These are phyloP conservation scores for Radiomyces spectabilis DNA, from an alignment of 192 early-diverging fungal species.

Conservation along the genomic window DNA sequence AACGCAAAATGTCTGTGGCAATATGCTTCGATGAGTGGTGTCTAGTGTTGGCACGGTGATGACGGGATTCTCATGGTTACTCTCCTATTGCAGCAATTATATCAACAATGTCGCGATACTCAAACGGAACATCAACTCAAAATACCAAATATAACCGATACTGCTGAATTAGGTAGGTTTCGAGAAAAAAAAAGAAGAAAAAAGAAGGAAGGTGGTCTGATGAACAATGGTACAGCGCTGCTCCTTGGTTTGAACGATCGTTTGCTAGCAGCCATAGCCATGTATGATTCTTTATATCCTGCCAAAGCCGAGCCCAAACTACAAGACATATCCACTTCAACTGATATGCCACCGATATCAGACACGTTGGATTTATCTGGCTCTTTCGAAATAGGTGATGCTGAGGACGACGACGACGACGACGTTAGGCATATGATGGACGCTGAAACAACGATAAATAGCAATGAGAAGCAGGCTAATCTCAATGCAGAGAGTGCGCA, in stretches of 20 bases:
- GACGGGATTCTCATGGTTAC: neutral
- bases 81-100: neutral
- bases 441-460: too few relatives aligned
- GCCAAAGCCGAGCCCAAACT: neutral
- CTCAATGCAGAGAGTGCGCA: neutral
- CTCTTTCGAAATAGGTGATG: slow-evolving; percentile 23
- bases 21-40: neutral
- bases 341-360: too few relatives aligned
- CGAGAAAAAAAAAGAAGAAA: slow-evolving; percentile 3
- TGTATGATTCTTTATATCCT: neutral
- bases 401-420: slow-evolving; percentile 25
- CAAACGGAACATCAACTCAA: neutral
- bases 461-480: too few relatives aligned
- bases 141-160: neutral
- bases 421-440: too few relatives aligned
- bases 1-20: too few relatives aligned
- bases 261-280: neutral
- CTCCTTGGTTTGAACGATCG: neutral
- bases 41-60: neutral
- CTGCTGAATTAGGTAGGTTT: neutral
- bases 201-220: neutral
- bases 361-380: too few relatives aligned
- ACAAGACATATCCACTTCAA: neutral
- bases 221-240: neutral
- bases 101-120: neutral